Evolutionary conservation across 805 yeast species (phyloP).

Genomic region (Wickerhamomyces xylosicus): DNA sequence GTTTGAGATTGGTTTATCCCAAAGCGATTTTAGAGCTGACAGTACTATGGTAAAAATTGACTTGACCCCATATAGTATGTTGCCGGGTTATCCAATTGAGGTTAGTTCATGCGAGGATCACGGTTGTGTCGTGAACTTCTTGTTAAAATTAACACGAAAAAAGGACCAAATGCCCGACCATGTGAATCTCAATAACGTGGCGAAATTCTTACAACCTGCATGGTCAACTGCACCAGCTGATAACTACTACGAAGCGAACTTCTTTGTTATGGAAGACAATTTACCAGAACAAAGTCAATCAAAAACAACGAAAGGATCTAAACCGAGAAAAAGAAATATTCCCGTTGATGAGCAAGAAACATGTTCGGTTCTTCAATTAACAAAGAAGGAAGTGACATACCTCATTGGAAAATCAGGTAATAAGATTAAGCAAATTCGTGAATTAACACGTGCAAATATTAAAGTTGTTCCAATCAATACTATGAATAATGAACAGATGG

Average conservation of each 20-base stretch:
- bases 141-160: neutral
- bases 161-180: neutral
- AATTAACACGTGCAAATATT: slow-evolving; percentile 25
- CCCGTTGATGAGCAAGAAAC: neutral
- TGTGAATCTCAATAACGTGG: neutral
- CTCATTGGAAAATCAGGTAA: slow-evolving; percentile 35
- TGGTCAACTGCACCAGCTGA: neutral
- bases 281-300: too few species aligned
- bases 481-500: slow-evolving; percentile 8
- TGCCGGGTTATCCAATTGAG: neutral
- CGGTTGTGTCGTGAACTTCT: neutral
- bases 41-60: neutral
- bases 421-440: slow-evolving; percentile 26
- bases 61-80: neutral
- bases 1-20: neutral
- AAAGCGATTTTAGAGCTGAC: neutral
- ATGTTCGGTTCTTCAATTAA: slow-evolving; percentile 11
- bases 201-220: neutral
- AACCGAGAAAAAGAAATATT: too few species aligned
- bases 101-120: neutral
- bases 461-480: slow-evolving; percentile 26
- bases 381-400: slow-evolving; percentile 26
- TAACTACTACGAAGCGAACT: too few species aligned
- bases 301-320: too few species aligned
- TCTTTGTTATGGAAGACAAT: too few species aligned